phyloP scores from a whole-genome alignment of 2,329 filamentous ascomycete species.

The Alternaria brassicicola region DNA sequence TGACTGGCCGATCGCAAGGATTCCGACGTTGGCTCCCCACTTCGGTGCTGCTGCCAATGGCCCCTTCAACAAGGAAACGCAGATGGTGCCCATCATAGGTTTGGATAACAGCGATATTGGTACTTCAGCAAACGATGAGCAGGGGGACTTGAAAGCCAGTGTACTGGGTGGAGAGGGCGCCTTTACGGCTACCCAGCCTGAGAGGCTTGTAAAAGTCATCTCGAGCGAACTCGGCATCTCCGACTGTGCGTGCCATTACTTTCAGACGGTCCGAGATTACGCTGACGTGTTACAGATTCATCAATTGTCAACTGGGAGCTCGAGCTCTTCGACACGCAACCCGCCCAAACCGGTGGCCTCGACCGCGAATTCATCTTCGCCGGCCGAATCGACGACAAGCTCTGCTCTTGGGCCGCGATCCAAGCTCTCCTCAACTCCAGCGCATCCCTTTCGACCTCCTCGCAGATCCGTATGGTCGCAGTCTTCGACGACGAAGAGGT shows the following conservation, averaged over 20 bases:
- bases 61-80: constrained; percentile 83
- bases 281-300: constrained; percentile 52
- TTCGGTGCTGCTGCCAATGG: constrained; percentile 75
- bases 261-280: background rate
- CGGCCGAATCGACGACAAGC: constrained; percentile 94
- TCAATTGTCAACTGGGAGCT: constrained; percentile 95
- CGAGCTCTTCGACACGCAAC: constrained; percentile 90
- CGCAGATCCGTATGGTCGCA: constrained; percentile 86
- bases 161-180: constrained; percentile 67
- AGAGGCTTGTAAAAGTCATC: constrained; percentile 82
- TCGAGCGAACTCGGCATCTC: constrained; percentile 75
- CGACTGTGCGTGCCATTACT: constrained; percentile 55
- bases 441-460: constrained; percentile 58
- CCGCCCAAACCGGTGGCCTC: constrained; percentile 80
- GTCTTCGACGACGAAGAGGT: constrained; percentile 98
- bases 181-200: constrained; percentile 84
- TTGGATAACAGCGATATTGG: constrained; percentile 72
- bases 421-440: constrained; percentile 75
- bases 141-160: constrained; percentile 48
- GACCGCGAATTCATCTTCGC: constrained; percentile 95
- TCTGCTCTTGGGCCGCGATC: constrained; percentile 92
- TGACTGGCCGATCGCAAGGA: constrained; percentile 87
- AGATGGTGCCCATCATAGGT: constrained; percentile 93
- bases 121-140: constrained; percentile 36
- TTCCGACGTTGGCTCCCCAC: constrained; percentile 91